Base-by-base conservation (phyloP, 2,329 filamentous ascomycete species). In the Nigrospora sphaerica region DNA sequence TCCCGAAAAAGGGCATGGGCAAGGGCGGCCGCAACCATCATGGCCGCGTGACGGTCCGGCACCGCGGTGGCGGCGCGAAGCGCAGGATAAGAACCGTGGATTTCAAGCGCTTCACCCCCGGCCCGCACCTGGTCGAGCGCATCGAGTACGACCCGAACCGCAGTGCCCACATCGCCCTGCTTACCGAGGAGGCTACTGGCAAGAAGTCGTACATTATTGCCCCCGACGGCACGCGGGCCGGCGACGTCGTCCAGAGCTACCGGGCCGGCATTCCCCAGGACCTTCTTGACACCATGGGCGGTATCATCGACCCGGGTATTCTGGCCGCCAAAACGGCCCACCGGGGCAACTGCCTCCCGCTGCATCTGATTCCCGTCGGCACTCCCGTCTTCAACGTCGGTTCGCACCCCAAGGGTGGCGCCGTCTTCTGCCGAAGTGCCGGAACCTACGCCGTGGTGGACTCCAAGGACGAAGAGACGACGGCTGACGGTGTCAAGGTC, bases 101-200 rank as follows among this genome's bases (percentile, higher is more conserved):
- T 67, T 98, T 95, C 64, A 73, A 83, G 54, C 85, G 93, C 45
- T 81, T 77, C 65, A 78, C 78, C 23, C 81, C 90, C 0, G 93
- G 93, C 16, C 83, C 87, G 53, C 93, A 97, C 58, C 69, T 84
- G 14, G 92, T 98, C 46, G 91, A 97, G 63, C 82, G 93, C 50
- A 93, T 98, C 60, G 93, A 98, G 66, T 91, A 97, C 65, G 95
- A 98, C 59, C 93, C 93, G 1, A 89, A 89, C 54, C 85, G 93
- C 44, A 95, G 83, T 58, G 89, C 92, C 13, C 93, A 98, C 63
- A 91, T 98, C 66, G 93, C 93, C 6, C 76, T 98, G 46, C 61
- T 96, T 41, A 90, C 82, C 42, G 83, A 86, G 57, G 73, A 89
- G 53, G 77, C 81, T 41, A 92, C 86, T 0, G 79, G 82, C 12